These are phyloP conservation scores for Delitschia confertaspora DNA, from an alignment of 495 filamentous ascomycete species.

Conservation along the genomic window DNA sequence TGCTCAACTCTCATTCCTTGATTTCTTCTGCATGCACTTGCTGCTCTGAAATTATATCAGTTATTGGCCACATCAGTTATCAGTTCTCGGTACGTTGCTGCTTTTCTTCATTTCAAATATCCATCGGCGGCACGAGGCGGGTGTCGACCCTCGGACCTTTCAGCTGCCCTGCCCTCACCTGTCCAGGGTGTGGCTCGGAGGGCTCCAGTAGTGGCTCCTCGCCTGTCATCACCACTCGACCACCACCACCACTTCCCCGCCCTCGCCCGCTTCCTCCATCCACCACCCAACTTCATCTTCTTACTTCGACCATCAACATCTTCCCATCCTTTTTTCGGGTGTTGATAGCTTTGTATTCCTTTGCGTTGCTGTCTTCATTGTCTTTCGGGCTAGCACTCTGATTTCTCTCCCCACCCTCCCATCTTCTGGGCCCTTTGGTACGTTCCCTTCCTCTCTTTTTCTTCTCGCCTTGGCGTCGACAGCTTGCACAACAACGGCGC, in stretches of 20 bases:
- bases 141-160: too few relatives aligned
- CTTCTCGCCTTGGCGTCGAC: slow-evolving; percentile 14
- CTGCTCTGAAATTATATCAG: too few relatives aligned
- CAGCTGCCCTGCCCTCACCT: too few relatives aligned
- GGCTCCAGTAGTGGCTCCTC: not conserved
- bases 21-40: too few relatives aligned
- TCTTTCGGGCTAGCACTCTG: slow-evolving; percentile 18
- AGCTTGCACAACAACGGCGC: not conserved
- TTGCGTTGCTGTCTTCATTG: slow-evolving; percentile 23
- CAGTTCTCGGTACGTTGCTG: too few relatives aligned
- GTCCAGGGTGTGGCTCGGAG: too few relatives aligned
- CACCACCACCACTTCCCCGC: slow-evolving; percentile 3
- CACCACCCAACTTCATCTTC: slow-evolving; percentile 1
- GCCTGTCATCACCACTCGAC: not conserved
- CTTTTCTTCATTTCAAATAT: too few relatives aligned
- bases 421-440: slow-evolving; percentile 17
- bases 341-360: slow-evolving; percentile 19
- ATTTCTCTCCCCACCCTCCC: slow-evolving; percentile 15
- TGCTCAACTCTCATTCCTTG: not conserved
- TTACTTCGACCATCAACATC: slow-evolving; percentile 1
- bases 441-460: slow-evolving; percentile 6
- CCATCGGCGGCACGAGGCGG: too few relatives aligned
- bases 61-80: too few relatives aligned
- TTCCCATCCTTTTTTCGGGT: slow-evolving; percentile 12
- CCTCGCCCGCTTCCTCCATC: not conserved